A percentile compares a stretch with the other conserved stretches of the same genome.
Evolutionary conservation across 768 basidiomycete species (phyloP).

Genomic region (Terana coerulea): DNA sequence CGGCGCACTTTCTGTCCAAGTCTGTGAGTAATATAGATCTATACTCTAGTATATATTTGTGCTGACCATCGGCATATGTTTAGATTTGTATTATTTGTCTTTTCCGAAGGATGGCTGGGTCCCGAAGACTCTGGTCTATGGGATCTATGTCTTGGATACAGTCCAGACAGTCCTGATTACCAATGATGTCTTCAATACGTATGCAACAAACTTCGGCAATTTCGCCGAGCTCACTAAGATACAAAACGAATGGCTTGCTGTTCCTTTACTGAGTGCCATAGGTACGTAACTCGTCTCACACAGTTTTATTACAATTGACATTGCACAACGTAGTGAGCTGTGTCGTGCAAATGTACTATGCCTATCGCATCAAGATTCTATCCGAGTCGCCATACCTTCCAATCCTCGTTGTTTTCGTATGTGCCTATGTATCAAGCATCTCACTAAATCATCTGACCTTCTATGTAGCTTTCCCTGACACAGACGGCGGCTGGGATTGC

Average conservation of each 20-base stretch:
- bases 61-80: background rate
- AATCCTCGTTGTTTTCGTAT: background rate
- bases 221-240: slow-evolving; percentile 6
- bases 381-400: background rate
- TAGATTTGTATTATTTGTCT: slow-evolving; percentile 14
- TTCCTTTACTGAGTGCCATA: background rate
- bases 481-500: background rate
- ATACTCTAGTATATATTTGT: no score
- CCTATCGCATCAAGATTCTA: background rate
- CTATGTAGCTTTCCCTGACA: background rate
- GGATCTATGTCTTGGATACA: slow-evolving; percentile 5
- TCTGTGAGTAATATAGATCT: slow-evolving; percentile 5
- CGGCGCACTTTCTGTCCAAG: slow-evolving; percentile 17
- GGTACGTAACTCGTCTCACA: background rate
- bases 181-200: slow-evolving; percentile 23
- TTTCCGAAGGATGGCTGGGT: slow-evolving; percentile 10
- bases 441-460: background rate
- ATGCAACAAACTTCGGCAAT: slow-evolving; percentile 24
- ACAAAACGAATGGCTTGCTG: background rate
- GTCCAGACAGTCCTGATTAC: slow-evolving; percentile 17
- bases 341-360: background rate
- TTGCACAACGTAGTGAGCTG: background rate
- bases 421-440: no score
- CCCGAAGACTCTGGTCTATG: slow-evolving; percentile 13
- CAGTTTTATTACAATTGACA: no score